Conservation (phyloP, 164 flowering plant genomes). For the Vitis amurensis region DNA sequence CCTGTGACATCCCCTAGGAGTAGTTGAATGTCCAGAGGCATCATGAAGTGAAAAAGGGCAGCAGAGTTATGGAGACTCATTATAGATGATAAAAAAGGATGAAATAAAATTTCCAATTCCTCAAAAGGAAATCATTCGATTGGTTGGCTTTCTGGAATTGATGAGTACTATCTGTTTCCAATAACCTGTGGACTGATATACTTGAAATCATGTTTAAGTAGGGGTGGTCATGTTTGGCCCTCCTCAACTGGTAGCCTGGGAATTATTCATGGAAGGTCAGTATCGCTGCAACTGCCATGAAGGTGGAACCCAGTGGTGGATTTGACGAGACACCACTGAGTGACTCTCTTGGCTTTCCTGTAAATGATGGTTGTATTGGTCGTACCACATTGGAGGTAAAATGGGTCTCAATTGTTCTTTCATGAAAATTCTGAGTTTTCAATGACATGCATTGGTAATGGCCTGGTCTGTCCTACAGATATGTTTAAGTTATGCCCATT, state of each 20-base stretch:
- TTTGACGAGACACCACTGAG: not conserved
- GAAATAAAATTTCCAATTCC: too few species aligned
- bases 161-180: not conserved
- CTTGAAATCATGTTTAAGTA: not conserved
- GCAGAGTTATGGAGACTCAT: not conserved
- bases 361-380: too few species aligned
- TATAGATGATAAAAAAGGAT: not conserved
- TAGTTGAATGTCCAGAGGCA: not conserved
- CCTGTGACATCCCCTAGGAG: not conserved
- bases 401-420: too few species aligned
- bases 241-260: not conserved
- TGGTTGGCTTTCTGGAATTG: not conserved
- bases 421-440: too few species aligned
- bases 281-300: not conserved
- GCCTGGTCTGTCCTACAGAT: too few species aligned
- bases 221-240: not conserved
- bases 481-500: too few species aligned
- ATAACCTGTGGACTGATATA: not conserved
- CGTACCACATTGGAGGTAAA: too few species aligned
- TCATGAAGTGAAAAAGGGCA: not conserved
- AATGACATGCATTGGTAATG: too few species aligned
- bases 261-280: not conserved
- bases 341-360: too few species aligned
- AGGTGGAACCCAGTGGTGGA: not conserved
- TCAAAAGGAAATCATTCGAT: not conserved